phyloP scores from a whole-genome alignment of 257 asterid genomes.

The Parsonsia alboflavescens region DNA sequence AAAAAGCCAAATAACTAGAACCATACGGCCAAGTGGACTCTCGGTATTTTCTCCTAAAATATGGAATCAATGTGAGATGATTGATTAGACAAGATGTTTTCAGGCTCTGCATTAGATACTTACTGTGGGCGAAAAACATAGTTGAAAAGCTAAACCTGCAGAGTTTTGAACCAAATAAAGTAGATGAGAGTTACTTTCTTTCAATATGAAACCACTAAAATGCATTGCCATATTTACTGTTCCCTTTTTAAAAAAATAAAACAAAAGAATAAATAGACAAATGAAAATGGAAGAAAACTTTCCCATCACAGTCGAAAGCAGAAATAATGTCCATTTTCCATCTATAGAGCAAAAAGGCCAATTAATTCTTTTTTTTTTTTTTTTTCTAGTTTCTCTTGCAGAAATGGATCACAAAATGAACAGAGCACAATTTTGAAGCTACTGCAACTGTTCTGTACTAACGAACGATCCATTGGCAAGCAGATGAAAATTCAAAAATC shows the following conservation, averaged over 20 bases:
- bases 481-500: neutral
- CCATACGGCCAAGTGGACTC: conserved; percentile 69
- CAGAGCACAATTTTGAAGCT: neutral
- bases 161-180: conserved; percentile 10
- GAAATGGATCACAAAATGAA: neutral
- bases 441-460: neutral
- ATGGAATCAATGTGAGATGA: neutral
- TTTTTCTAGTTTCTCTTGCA: too few species aligned
- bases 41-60: conserved; percentile 67
- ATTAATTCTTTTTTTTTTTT: neutral
- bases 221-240: neutral
- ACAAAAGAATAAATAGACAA: too few species aligned
- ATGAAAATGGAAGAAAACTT: neutral
- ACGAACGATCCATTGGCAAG: neutral
- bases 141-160: conserved; percentile 95
- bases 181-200: conserved; percentile 5
- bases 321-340: neutral
- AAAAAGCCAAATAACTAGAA: conserved; percentile 74
- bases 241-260: too few species aligned
- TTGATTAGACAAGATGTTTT: neutral
- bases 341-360: neutral
- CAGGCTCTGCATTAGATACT: conserved; percentile 21
- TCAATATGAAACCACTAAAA: neutral
- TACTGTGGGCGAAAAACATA: conserved; percentile 68
- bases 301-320: neutral